phyloP scores from a whole-genome alignment of 108 stramenopile genomes.

The Parietichytrium sp. region DNA sequence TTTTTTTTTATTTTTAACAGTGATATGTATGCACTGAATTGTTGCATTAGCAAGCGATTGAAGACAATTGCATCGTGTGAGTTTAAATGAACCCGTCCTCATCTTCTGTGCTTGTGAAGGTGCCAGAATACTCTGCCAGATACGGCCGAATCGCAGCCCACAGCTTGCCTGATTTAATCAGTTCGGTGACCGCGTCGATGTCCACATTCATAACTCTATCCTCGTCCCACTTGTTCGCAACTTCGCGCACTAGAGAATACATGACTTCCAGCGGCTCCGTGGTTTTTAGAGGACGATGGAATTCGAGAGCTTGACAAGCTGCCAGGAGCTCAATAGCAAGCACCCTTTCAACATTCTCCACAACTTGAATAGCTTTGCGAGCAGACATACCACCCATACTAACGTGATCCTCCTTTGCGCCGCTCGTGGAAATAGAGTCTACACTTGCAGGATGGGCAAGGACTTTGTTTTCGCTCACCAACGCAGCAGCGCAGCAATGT shows the following conservation, averaged over 20 bases:
- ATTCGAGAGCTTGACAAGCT: conserved; percentile 44
- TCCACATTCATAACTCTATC: conserved; percentile 44
- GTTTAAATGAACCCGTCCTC: too few relatives aligned
- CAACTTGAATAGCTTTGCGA: conserved; percentile 39
- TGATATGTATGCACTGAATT: too few relatives aligned
- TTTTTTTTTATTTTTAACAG: too few relatives aligned
- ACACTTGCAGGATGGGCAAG: conserved; percentile 42
- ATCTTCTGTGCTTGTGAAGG: too few relatives aligned
- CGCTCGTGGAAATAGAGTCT: conserved; percentile 44
- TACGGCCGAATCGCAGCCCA: not conserved
- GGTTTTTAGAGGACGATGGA: conserved; percentile 44
- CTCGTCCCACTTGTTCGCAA: conserved; percentile 27
- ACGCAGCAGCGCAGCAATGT: conserved; percentile 46
- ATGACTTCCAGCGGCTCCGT: conserved; percentile 40
- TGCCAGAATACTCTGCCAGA: not conserved
- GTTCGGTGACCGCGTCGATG: conserved; percentile 31
- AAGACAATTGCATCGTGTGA: too few relatives aligned
- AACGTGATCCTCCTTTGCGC: conserved; percentile 51
- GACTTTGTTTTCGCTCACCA: conserved; percentile 47
- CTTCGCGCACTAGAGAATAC: conserved; percentile 3
- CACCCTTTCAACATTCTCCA: conserved; percentile 45
- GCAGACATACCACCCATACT: conserved; percentile 46
- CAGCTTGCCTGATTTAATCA: conserved; percentile 30
- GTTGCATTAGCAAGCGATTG: too few relatives aligned
- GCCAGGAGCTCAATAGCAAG: conserved; percentile 47